Evolutionary conservation across 805 yeast species (phyloP).

Genomic region (Saccharomycopsis lassenensis): DNA sequence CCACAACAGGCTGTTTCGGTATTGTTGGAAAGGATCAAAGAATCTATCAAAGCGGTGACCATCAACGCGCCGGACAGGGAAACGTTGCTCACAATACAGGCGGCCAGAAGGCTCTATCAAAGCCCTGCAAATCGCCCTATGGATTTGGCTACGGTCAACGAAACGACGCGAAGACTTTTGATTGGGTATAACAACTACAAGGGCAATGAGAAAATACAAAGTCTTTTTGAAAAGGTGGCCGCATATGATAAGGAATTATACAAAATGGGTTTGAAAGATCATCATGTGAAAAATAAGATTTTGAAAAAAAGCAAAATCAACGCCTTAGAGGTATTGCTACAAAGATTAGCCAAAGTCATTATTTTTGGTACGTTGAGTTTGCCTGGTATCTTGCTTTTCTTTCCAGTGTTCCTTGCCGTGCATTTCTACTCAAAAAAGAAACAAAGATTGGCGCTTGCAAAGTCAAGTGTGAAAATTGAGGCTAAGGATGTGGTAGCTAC

Average conservation of each 20-base stretch:
- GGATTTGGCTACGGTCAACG: constrained; percentile 77
- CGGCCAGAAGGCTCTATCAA: constrained; percentile 81
- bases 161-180: constrained; percentile 80
- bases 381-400: constrained; percentile 82
- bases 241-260: constrained; percentile 57
- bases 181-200: constrained; percentile 68
- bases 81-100: constrained; percentile 79
- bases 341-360: constrained; percentile 46
- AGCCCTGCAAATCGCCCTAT: constrained; percentile 54
- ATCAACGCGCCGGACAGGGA: constrained; percentile 85
- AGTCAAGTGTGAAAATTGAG: constrained; percentile 78
- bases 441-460: constrained; percentile 70
- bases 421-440: constrained; percentile 63
- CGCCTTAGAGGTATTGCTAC: constrained; percentile 31
- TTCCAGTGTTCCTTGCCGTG: constrained; percentile 79
- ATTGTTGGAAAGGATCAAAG: constrained; percentile 56
- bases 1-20: constrained; percentile 65
- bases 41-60: constrained; percentile 73
- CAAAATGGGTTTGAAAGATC: constrained; percentile 53
- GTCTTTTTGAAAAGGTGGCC: constrained; percentile 51
- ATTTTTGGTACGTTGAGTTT: constrained; percentile 53
- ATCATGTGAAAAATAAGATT: constrained; percentile 29
- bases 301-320: constrained; percentile 8
- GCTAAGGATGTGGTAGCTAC: constrained; percentile 95
- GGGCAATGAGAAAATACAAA: constrained; percentile 56